Evolutionary conservation across 1,139 yeast species (phyloP).

Genomic region (Candida freyschussii): DNA sequence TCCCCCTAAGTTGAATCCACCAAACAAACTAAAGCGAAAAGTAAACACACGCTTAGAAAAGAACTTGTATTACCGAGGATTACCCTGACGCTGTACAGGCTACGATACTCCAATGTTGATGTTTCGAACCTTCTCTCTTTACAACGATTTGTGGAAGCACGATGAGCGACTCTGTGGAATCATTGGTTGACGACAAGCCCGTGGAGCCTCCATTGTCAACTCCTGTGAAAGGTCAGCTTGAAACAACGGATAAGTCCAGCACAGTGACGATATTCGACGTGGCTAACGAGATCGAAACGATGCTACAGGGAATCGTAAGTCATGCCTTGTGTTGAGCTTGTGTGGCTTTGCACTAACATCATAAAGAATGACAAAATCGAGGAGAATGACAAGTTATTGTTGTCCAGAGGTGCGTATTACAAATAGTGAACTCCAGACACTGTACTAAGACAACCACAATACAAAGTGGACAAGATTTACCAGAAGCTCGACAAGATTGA

Average conservation of each 20-base stretch:
- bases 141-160: conserved; percentile 2
- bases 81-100: too few species aligned
- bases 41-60: too few species aligned
- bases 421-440: too few species aligned
- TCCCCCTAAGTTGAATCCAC: too few species aligned
- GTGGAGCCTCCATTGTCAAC: conserved; percentile 14
- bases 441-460: too few species aligned
- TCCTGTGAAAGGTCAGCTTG: conserved; percentile 10
- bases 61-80: too few species aligned
- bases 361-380: conserved; percentile 12
- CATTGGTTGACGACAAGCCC: conserved; percentile 9
- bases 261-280: conserved; percentile 46
- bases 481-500: conserved; percentile 24
- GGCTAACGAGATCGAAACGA: conserved; percentile 44
- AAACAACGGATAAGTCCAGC: conserved; percentile 35
- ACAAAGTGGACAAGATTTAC: conserved; percentile 21
- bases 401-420: conserved; percentile 14
- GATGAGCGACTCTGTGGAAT: conserved; percentile 8
- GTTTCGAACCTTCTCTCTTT: too few species aligned
- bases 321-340: conserved; percentile 7
- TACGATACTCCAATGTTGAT: too few species aligned
- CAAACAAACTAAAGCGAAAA: too few species aligned
- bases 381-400: conserved; percentile 13
- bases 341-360: conserved; percentile 2
- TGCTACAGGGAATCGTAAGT: conserved; percentile 34